phyloP scores from a whole-genome alignment of 768 basidiomycete genomes.

The Phanerodontia chrysosporium region DNA sequence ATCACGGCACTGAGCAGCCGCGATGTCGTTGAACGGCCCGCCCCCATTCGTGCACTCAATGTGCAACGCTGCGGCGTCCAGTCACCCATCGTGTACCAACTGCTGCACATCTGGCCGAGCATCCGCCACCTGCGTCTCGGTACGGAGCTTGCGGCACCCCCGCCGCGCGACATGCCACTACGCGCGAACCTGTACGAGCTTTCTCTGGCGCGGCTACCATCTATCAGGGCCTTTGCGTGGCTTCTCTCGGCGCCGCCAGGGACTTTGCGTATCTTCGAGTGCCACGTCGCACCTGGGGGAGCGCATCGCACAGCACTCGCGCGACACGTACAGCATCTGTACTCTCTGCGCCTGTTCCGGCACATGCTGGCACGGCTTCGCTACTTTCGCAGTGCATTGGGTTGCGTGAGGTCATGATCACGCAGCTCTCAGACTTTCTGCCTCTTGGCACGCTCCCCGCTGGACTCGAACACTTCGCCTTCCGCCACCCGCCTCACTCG shows the following conservation, averaged over 20 bases:
- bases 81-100: conserved; percentile 40
- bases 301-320: conserved; percentile 24
- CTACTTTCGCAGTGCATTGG: conserved; percentile 33
- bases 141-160: conserved; percentile 32
- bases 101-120: conserved; percentile 34
- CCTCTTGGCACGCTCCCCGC: conserved; percentile 31
- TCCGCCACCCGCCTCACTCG: conserved; percentile 30
- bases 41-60: conserved; percentile 29
- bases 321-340: conserved; percentile 30
- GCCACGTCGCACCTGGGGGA: conserved; percentile 32
- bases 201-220: conserved; percentile 30
- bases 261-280: conserved; percentile 36
- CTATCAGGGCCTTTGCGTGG: conserved; percentile 32
- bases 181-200: conserved; percentile 37
- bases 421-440: conserved; percentile 32
- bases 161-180: conserved; percentile 22
- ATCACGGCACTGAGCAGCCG: conserved; percentile 23
- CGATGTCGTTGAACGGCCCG: conserved; percentile 14
- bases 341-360: conserved; percentile 39
- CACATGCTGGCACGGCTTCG: conserved; percentile 30
- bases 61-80: conserved; percentile 34
- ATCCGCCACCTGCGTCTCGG: conserved; percentile 36
- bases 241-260: conserved; percentile 32
- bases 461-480: conserved; percentile 37
- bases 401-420: conserved; percentile 37